Percentiles rank a stretch among this genome's conserved stretches.
These are phyloP conservation scores for Russula sp. DNA, from an alignment of 768 basidiomycete genomes.

Conservation along the genomic window DNA sequence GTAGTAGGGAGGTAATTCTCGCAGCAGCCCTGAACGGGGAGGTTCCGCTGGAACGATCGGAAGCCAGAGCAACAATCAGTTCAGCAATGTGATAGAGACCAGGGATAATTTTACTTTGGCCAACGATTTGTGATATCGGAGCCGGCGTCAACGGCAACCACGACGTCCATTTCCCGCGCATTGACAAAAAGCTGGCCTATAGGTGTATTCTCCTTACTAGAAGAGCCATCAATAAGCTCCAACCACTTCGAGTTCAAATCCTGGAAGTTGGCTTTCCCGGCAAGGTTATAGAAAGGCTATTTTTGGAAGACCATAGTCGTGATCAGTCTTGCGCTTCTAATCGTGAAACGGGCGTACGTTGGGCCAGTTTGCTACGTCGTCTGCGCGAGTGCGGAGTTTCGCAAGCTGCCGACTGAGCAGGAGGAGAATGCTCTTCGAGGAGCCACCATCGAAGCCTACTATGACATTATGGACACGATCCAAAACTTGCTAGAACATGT, in stretches of 20 bases:
- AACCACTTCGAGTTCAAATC: slow-evolving; percentile 50
- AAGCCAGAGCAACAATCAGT: background rate
- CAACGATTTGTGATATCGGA: slow-evolving; percentile 52
- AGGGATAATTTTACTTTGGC: slow-evolving; percentile 49
- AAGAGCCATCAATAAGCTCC: slow-evolving; percentile 64
- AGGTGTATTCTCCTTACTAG: slow-evolving; percentile 67
- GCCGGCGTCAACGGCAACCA: slow-evolving; percentile 68
- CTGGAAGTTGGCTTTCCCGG: slow-evolving; percentile 39
- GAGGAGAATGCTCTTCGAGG: slow-evolving; percentile 40
- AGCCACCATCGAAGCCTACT: slow-evolving; percentile 33
- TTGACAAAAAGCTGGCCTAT: slow-evolving; percentile 66
- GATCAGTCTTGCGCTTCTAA: background rate
- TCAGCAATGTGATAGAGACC: background rate
- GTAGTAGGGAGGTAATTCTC: slow-evolving; percentile 41
- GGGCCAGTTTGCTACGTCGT: slow-evolving; percentile 67
- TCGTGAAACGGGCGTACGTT: slow-evolving; percentile 33
- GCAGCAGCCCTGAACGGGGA: slow-evolving; percentile 40
- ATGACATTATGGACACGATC: slow-evolving; percentile 42
- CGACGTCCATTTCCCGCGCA: slow-evolving; percentile 61
- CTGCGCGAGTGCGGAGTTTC: slow-evolving; percentile 45
- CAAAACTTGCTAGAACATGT: slow-evolving; percentile 40
- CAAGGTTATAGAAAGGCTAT: slow-evolving; percentile 48
- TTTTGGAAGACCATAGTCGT: background rate
- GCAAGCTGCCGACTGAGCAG: slow-evolving; percentile 44
- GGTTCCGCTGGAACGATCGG: slow-evolving; percentile 41